Base-by-base conservation (phyloP, 2,329 filamentous ascomycete species). In the Tolypocladium cylindrosporum region DNA sequence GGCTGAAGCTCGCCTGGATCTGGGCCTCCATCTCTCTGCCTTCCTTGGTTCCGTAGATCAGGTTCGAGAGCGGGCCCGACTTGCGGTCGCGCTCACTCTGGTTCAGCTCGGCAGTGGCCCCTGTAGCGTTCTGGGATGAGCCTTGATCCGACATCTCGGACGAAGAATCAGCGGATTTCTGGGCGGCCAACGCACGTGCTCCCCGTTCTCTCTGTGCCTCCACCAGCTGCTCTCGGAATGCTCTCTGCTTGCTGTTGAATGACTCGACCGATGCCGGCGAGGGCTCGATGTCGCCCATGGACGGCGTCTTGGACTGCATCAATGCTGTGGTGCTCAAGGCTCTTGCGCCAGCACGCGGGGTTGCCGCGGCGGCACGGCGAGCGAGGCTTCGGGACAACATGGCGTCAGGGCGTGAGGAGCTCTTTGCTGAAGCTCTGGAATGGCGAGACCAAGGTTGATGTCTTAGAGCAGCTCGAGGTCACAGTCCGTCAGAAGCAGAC, bases 11-110 rank as follows among this genome's bases (percentile, higher is more conserved):
- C 59, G 92, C 87, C 77, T 97, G 91, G 69, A 99, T 93, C 76
- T 97, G 93, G 63, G 90, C 89, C 69, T 99, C 94, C 71, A 97
- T 84, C 76, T 96, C 89, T 61, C 92, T 86, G 39, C 92, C 94
- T 75, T 97, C 93, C 69, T 94, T 91, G 16, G 94, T 99, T 68
- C 94, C 94, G 75, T 99, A 97, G 70, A 99, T 96, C 65, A 99
- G 84, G 66, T 88, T 93, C 41, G 89, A 88, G 59, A 99, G 75
- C 43, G 89, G 84, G 19, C 84, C 88, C 61, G 85, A 81, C 72
- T 88, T 89, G 71, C 87, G 89, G 58, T 81, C 77, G 55, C 79
- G 70, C 63, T 84, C 80, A 58, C 77, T 78, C 61, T 80, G 78
- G 61, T 79, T 77, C 37, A 72, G 74, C 67, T 89, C 83, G 62